These are phyloP conservation scores for Byssoonygena ceratinophila DNA, from an alignment of 2,329 filamentous ascomycete species.

Conservation along the genomic window DNA sequence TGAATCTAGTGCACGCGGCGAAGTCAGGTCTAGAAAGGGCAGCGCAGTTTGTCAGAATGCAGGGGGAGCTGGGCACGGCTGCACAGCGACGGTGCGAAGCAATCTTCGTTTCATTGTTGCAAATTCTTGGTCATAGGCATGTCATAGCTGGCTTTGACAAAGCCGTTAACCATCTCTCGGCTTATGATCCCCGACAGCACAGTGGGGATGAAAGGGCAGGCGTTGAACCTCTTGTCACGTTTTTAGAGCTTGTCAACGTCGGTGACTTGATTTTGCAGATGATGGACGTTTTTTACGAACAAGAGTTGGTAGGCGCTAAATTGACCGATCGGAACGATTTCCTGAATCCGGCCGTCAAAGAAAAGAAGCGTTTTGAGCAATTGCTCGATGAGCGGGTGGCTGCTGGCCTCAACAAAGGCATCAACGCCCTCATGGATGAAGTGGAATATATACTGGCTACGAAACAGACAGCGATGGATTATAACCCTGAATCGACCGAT, in stretches of 20 bases:
- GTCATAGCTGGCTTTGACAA: conserved; percentile 90
- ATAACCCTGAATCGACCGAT: conserved; percentile 55
- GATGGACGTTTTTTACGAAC: conserved; percentile 97
- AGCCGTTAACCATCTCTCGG: conserved; percentile 78
- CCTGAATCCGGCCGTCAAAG: conserved; percentile 76
- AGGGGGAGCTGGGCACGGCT: conserved; percentile 68
- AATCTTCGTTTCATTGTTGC: conserved; percentile 76
- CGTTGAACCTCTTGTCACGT: conserved; percentile 85
- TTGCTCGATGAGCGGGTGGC: conserved; percentile 97
- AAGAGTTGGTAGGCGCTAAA: conserved; percentile 73
- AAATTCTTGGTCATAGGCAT: conserved; percentile 74
- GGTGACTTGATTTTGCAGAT: conserved; percentile 97
- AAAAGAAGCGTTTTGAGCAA: conserved; percentile 97
- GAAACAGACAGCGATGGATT: conserved; percentile 75
- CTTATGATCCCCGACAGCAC: conserved; percentile 74
- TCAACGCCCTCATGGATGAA: conserved; percentile 96
- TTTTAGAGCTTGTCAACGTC: conserved; percentile 94
- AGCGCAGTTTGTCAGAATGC: conserved; percentile 68
- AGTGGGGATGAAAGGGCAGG: conserved; percentile 61
- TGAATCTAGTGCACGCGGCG: conserved; percentile 77
- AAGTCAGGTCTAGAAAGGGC: conserved; percentile 80
- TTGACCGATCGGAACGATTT: conserved; percentile 92
- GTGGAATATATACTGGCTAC: conserved; percentile 92
- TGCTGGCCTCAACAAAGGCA: conserved; percentile 90
- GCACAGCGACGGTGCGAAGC: conserved; percentile 78